A percentile compares a stretch with the other conserved stretches of the same genome.
These are phyloP conservation scores for Fomitopsis serialis DNA, from an alignment of 768 basidiomycete genomes.

Conservation along the genomic window DNA sequence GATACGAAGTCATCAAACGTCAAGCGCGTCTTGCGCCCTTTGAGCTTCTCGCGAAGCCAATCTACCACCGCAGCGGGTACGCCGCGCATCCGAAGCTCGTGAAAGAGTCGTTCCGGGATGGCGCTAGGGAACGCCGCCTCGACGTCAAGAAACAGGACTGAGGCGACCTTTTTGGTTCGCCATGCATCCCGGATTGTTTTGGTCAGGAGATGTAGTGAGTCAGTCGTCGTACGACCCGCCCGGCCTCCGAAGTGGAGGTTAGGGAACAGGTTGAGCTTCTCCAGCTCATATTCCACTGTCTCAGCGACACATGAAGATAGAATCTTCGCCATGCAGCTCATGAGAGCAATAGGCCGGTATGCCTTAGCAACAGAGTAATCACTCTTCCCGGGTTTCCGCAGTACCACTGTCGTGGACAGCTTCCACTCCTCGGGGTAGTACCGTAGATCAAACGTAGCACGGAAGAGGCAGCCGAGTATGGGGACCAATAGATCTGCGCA, in stretches of 20 bases:
- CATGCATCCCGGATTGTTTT: slow-evolving; percentile 19
- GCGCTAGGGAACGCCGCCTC: slow-evolving; percentile 28
- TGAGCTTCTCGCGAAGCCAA: slow-evolving; percentile 15
- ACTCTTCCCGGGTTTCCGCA: slow-evolving; percentile 28
- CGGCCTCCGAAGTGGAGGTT: slow-evolving; percentile 21
- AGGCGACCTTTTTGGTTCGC: slow-evolving; percentile 8
- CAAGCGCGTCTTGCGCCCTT: slow-evolving; percentile 14
- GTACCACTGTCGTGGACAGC: slow-evolving; percentile 22
- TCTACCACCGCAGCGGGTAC: slow-evolving; percentile 11
- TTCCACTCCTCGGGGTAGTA: slow-evolving; percentile 23
- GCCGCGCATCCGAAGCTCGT: slow-evolving; percentile 11
- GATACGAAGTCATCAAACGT: slow-evolving; percentile 23
- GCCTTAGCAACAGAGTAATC: slow-evolving; percentile 28
- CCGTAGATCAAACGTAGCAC: slow-evolving; percentile 22
- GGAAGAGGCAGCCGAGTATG: slow-evolving; percentile 23
- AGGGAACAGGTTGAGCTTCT: slow-evolving; percentile 6
- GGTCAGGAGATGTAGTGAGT: slow-evolving; percentile 20
- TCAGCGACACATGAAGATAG: slow-evolving; percentile 18
- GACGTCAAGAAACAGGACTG: slow-evolving; percentile 24
- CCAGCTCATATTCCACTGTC: slow-evolving; percentile 4
- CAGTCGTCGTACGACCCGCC: slow-evolving; percentile 18
- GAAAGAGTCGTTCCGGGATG: slow-evolving; percentile 8
- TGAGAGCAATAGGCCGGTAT: slow-evolving; percentile 30
- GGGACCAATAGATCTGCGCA: slow-evolving; percentile 20
- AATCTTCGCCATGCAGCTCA: slow-evolving; percentile 19